Conservation (phyloP, 1,139 yeast genomes). For the Candida mesenterica region DNA sequence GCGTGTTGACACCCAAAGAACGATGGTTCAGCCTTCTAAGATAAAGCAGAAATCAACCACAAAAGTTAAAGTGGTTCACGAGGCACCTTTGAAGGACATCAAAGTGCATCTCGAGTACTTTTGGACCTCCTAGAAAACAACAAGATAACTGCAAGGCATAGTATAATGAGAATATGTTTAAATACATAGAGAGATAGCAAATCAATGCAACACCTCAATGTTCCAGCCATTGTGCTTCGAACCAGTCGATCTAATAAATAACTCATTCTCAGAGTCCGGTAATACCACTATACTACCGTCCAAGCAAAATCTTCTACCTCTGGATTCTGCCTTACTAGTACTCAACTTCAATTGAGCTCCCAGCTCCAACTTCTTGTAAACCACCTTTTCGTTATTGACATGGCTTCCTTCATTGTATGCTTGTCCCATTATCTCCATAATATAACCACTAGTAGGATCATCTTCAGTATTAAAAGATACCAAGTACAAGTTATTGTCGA, state of each 20-base stretch:
- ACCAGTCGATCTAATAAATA: constrained; percentile 20
- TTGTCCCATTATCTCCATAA: constrained; percentile 56
- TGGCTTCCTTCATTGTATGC: constrained; percentile 63
- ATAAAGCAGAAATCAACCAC: too few relatives aligned
- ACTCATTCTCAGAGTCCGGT: constrained; percentile 25
- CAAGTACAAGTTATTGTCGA: constrained; percentile 50
- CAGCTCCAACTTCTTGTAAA: constrained; percentile 34
- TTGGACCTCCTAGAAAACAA: too few relatives aligned
- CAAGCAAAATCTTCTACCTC: constrained; percentile 47
- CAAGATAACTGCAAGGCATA: too few relatives aligned
- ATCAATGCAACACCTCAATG: constrained; percentile 9
- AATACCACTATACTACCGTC: constrained; percentile 48
- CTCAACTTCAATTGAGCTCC: constrained; percentile 28
- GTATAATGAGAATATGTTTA: not conserved
- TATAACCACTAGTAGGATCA: constrained; percentile 22
- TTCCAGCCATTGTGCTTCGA: constrained; percentile 25
- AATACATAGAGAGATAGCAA: too few relatives aligned
- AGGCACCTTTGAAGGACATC: not conserved
- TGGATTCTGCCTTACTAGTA: constrained; percentile 16
- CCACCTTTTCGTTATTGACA: constrained; percentile 41
- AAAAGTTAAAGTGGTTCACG: not conserved
- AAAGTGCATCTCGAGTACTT: not conserved
- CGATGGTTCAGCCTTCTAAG: too few relatives aligned
- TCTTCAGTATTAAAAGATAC: constrained; percentile 50
- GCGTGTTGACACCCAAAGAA: too few relatives aligned